Percentiles rank a stretch among this genome's conserved stretches.
These are phyloP conservation scores for Vitellaria paradoxa DNA, from an alignment of 179 eudicot genomes.

Conservation along the genomic window DNA sequence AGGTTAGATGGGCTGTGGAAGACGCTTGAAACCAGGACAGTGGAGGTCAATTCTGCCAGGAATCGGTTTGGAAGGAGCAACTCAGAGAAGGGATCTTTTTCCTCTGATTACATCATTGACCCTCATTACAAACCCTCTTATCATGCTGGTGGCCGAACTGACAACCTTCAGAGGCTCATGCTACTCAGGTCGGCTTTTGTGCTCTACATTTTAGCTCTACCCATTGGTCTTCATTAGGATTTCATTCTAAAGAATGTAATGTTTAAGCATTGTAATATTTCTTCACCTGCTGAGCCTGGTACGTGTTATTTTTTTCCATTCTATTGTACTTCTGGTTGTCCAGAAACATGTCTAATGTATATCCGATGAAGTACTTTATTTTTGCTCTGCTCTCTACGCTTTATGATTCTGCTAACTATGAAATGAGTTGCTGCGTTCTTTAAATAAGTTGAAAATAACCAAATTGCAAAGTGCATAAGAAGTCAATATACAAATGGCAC, in stretches of 20 bases:
- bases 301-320: too few relatives aligned
- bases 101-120: conserved; percentile 51
- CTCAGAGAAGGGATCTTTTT: conserved; percentile 37
- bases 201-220: conserved; percentile 76
- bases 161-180: conserved; percentile 67
- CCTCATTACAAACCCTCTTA: conserved; percentile 50
- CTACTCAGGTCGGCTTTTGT: conserved; percentile 87
- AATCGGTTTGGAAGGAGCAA: conserved; percentile 59
- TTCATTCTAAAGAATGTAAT: conserved; percentile 44
- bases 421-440: neutral
- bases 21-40: conserved; percentile 46
- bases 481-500: neutral
- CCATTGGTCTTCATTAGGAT: conserved; percentile 86
- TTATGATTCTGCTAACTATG: neutral
- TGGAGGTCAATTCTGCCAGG: conserved; percentile 56
- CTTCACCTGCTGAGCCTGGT: neutral
- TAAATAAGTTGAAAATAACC: neutral
- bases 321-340: conserved; percentile 5
- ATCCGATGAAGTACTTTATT: neutral
- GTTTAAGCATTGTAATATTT: neutral
- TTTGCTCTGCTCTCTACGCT: neutral
- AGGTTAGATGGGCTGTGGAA: conserved; percentile 63
- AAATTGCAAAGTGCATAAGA: neutral
- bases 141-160: conserved; percentile 55
- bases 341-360: conserved; percentile 9